These are phyloP conservation scores for Neonectria faginata DNA, from an alignment of 2,329 filamentous ascomycete species.

Conservation along the genomic window DNA sequence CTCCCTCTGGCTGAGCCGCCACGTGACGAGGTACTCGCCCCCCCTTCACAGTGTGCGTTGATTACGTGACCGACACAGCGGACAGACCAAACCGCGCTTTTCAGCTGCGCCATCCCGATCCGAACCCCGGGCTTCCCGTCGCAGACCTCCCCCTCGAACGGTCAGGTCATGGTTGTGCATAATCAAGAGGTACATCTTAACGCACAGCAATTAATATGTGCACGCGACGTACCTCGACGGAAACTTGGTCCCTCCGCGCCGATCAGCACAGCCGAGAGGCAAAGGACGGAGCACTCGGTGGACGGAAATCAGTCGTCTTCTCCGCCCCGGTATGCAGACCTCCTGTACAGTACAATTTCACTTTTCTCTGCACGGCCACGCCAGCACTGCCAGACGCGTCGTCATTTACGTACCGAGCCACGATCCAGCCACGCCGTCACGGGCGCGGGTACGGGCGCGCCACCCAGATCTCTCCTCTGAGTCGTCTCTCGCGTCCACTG, in stretches of 20 bases:
- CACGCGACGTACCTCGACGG: neutral
- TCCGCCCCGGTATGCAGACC: neutral
- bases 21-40: constrained; percentile 14
- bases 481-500: constrained; percentile 4
- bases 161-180: neutral
- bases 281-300: neutral
- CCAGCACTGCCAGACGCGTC: constrained; percentile 12
- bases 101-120: constrained; percentile 4
- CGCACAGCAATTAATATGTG: neutral
- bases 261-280: neutral
- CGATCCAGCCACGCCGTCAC: constrained; percentile 31
- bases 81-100: neutral
- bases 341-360: neutral
- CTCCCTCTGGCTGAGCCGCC: constrained; percentile 4
- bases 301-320: neutral
- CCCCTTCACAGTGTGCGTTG: constrained; percentile 8
- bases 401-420: constrained; percentile 28
- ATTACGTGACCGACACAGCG: constrained; percentile 18
- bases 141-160: constrained; percentile 11
- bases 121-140: constrained; percentile 29
- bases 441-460: constrained; percentile 9
- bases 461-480: neutral
- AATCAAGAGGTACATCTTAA: neutral
- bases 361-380: neutral
- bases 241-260: neutral